A percentile compares a stretch with the other conserved stretches of the same genome.
These are phyloP conservation scores for Sclerotiophoma versabilis DNA, from an alignment of 2,329 filamentous ascomycete species.

Conservation along the genomic window DNA sequence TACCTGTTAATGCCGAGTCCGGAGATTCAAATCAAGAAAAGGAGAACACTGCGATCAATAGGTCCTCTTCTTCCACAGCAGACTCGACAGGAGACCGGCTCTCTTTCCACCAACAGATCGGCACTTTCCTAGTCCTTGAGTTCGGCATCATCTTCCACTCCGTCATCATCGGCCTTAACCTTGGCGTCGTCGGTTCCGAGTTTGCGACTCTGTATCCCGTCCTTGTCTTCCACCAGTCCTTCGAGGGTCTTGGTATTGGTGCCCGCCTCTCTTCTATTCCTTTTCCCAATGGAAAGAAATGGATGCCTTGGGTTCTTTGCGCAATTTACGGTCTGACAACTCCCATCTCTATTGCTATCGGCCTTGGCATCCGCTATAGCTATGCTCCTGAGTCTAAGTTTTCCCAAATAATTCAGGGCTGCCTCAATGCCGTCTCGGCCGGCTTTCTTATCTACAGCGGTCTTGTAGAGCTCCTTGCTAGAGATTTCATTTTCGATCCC, in stretches of 20 bases:
- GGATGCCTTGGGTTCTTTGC: slow-evolving; percentile 78
- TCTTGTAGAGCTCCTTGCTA: slow-evolving; percentile 88
- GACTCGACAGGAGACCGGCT: too few species aligned
- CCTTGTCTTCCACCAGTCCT: slow-evolving; percentile 86
- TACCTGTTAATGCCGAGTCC: too few species aligned
- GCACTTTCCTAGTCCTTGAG: slow-evolving; percentile 88
- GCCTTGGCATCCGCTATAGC: slow-evolving; percentile 73
- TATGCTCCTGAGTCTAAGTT: slow-evolving; percentile 69
- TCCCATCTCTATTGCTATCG: slow-evolving; percentile 83
- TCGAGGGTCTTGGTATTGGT: slow-evolving; percentile 89
- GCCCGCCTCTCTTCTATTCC: slow-evolving; percentile 77
- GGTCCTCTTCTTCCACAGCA: too few species aligned
- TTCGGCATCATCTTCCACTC: slow-evolving; percentile 95
- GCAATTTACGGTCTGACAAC: slow-evolving; percentile 78
- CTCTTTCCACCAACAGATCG: too few species aligned
- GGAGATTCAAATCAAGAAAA: too few species aligned
- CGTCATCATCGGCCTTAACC: slow-evolving; percentile 87
- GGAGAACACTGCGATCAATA: too few species aligned
- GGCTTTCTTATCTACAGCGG: slow-evolving; percentile 94
- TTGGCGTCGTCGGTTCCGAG: slow-evolving; percentile 65
- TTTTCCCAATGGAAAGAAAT: slow-evolving; percentile 74
- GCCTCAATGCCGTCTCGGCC: slow-evolving; percentile 58
- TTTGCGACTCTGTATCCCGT: slow-evolving; percentile 69
- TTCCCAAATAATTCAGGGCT: not conserved
- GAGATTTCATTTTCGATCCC: slow-evolving; percentile 77